A percentile compares a stretch with the other conserved stretches of the same genome.
These are phyloP conservation scores for Epichloe brachyelytri DNA, from an alignment of 2,329 filamentous ascomycete genomes.

Conservation along the genomic window DNA sequence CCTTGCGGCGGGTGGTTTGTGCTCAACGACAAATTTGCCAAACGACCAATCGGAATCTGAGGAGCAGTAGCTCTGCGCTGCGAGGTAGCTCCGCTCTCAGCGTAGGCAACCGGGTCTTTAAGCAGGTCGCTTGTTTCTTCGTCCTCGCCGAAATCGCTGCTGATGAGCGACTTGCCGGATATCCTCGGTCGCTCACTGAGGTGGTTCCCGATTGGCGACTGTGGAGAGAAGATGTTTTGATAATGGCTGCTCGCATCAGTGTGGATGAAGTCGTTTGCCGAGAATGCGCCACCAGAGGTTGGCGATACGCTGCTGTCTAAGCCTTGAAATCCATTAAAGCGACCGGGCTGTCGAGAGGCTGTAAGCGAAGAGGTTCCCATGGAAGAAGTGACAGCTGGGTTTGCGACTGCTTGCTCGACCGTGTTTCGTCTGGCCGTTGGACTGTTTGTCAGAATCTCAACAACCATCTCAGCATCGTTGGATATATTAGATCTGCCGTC, in stretches of 20 bases:
- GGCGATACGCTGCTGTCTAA: slow-evolving; percentile 47
- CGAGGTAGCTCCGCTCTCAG: slow-evolving; percentile 38
- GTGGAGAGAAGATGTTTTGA: slow-evolving; percentile 56
- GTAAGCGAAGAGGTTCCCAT: slow-evolving; percentile 28
- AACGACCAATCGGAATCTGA: slow-evolving; percentile 54
- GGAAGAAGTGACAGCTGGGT: slow-evolving; percentile 22
- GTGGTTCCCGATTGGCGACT: slow-evolving; percentile 60
- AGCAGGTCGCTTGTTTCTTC: slow-evolving; percentile 63
- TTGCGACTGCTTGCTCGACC: slow-evolving; percentile 11
- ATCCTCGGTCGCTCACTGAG: slow-evolving; percentile 47
- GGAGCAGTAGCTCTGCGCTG: slow-evolving; percentile 59
- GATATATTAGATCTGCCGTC: slow-evolving; percentile 40
- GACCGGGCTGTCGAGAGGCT: slow-evolving; percentile 38
- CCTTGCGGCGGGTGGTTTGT: slow-evolving; percentile 39
- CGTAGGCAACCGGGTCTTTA: slow-evolving; percentile 59
- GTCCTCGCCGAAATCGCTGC: slow-evolving; percentile 48
- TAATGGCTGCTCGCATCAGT: slow-evolving; percentile 40
- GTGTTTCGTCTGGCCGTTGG: slow-evolving; percentile 19
- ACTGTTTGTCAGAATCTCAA: slow-evolving; percentile 41
- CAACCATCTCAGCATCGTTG: slow-evolving; percentile 38
- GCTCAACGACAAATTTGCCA: slow-evolving; percentile 59
- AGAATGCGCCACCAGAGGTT: slow-evolving; percentile 39
- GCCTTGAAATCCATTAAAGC: slow-evolving; percentile 51
- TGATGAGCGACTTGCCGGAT: slow-evolving; percentile 60
- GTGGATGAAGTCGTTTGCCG: slow-evolving; percentile 44